Evolutionary conservation across 805 yeast species (phyloP).

Genomic region (Starmera caribaea): DNA sequence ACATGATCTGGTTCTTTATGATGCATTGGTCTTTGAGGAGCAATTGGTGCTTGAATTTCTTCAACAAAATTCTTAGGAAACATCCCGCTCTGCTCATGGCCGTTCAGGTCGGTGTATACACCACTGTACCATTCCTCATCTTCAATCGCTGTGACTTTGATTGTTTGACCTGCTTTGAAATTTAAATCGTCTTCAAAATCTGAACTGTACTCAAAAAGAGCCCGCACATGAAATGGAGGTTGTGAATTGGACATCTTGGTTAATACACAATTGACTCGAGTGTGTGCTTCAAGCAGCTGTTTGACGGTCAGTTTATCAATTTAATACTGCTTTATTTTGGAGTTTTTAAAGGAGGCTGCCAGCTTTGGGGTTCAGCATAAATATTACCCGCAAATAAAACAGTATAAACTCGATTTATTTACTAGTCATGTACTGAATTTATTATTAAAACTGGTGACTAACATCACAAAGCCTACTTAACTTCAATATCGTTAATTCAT

Average conservation of each 20-base stretch:
- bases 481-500: background rate
- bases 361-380: background rate
- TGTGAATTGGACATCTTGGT: background rate
- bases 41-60: background rate
- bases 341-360: too few relatives aligned
- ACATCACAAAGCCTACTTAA: too few relatives aligned
- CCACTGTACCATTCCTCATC: conserved; percentile 94
- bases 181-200: conserved; percentile 79
- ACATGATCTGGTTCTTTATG: background rate
- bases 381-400: background rate
- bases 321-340: too few relatives aligned
- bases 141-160: conserved; percentile 69
- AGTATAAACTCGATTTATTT: too few relatives aligned
- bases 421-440: too few relatives aligned
- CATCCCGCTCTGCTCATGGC: conserved; percentile 51
- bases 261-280: background rate
- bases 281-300: background rate
- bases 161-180: conserved; percentile 56
- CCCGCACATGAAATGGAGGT: conserved; percentile 57
- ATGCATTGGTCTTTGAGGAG: conserved; percentile 1
- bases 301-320: too few relatives aligned
- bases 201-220: conserved; percentile 56
- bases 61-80: conserved; percentile 82
- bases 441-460: too few relatives aligned
- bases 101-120: conserved; percentile 33